Conservation (phyloP, 2,329 filamentous ascomycete species). For the Diaporthe capsici region DNA sequence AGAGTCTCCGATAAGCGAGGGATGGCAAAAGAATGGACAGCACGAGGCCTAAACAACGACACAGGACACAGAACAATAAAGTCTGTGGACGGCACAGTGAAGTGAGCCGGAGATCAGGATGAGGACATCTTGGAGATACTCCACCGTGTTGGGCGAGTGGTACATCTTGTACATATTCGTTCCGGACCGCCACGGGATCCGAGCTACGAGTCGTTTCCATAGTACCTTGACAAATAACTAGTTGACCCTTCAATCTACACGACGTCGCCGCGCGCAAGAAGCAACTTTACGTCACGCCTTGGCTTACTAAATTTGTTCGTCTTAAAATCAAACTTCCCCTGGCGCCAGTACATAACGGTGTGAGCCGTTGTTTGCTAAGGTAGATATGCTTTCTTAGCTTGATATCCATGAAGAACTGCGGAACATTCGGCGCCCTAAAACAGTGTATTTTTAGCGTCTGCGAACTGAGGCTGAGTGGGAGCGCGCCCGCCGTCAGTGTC, state of each 20-base stretch:
- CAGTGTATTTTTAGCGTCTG: background rate
- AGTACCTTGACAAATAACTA: background rate
- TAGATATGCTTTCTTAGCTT: conserved; percentile 12
- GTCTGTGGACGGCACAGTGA: background rate
- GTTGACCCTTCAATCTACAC: conserved; percentile 1
- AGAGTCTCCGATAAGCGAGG: background rate
- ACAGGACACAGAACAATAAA: background rate
- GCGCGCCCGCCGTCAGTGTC: background rate
- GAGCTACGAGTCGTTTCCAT: background rate
- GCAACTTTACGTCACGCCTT: conserved; percentile 8
- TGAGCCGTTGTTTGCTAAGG: background rate
- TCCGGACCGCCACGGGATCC: background rate
- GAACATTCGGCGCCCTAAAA: conserved; percentile 4
- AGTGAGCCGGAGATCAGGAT: background rate
- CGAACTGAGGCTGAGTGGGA: conserved; percentile 4
- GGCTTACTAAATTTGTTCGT: conserved; percentile 18
- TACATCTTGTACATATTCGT: conserved; percentile 17
- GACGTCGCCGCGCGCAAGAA: background rate
- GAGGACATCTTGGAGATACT: background rate
- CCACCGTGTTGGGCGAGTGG: background rate
- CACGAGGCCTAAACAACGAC: background rate
- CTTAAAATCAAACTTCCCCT: background rate
- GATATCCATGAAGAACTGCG: background rate
- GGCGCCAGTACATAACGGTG: background rate
- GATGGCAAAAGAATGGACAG: background rate